Conservation (phyloP, 768 basidiomycete genomes). For the Psilocybe azurescens region DNA sequence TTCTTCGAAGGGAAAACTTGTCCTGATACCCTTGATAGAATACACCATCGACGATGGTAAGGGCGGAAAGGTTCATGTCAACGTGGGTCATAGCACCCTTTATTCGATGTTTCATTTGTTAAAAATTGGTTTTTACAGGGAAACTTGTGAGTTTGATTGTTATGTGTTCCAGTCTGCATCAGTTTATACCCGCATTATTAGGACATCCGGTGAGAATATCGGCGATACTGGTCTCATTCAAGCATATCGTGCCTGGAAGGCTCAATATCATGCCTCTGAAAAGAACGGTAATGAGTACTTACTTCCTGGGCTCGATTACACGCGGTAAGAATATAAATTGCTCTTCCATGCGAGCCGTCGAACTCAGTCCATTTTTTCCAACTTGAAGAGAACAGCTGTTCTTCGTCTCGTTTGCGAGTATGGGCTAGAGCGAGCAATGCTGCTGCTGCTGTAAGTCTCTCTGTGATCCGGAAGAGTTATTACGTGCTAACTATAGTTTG, state of each 20-base stretch:
- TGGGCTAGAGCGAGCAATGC: constrained; percentile 87
- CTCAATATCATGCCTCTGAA: constrained; percentile 65
- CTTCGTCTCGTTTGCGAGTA: constrained; percentile 88
- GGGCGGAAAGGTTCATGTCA: constrained; percentile 84
- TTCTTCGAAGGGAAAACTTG: neutral
- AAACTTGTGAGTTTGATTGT: constrained; percentile 59
- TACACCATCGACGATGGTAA: constrained; percentile 88
- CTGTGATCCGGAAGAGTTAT: neutral
- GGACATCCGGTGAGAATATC: constrained; percentile 92
- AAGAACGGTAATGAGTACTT: constrained; percentile 68
- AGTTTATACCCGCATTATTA: constrained; percentile 28
- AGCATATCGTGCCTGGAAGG: constrained; percentile 91
- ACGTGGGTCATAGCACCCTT: constrained; percentile 50
- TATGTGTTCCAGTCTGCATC: neutral
- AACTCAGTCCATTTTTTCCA: neutral
- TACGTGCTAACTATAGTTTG: neutral
- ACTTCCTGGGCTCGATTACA: constrained; percentile 81
- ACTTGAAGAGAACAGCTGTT: constrained; percentile 84
- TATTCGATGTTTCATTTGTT: neutral
- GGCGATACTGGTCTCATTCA: constrained; percentile 87
- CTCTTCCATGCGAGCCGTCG: neutral
- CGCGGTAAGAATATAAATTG: constrained; percentile 50
- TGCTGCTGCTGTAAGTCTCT: constrained; percentile 65
- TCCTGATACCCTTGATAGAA: constrained; percentile 38
- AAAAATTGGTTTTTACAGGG: constrained; percentile 48